These are phyloP conservation scores for Hericium coralloides DNA, from an alignment of 768 basidiomycete genomes.

Conservation along the genomic window DNA sequence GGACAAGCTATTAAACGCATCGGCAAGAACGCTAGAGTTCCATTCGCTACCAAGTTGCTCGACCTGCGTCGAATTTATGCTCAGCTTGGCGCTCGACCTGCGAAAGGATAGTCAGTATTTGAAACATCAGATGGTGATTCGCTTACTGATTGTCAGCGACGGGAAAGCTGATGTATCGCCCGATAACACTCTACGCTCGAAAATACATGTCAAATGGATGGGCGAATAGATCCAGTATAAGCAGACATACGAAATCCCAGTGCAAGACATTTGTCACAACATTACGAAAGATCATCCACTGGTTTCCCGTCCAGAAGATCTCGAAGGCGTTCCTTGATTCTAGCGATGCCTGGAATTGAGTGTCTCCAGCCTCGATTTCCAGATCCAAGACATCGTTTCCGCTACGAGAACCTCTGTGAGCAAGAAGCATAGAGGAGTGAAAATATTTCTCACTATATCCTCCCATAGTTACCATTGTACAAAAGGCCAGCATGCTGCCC, in stretches of 20 bases:
- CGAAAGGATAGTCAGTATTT: too few relatives aligned
- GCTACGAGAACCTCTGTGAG: constrained; percentile 22
- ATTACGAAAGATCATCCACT: constrained; percentile 67
- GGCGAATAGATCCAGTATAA: neutral
- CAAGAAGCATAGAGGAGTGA: neutral
- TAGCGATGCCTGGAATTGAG: constrained; percentile 38
- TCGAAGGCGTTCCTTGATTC: constrained; percentile 38
- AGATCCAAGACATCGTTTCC: constrained; percentile 53
- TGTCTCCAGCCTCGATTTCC: constrained; percentile 54
- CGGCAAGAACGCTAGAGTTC: constrained; percentile 8
- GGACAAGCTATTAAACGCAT: constrained; percentile 10
- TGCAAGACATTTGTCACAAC: constrained; percentile 47
- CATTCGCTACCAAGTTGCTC: constrained; percentile 21
- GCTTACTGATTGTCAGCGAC: constrained; percentile 37
- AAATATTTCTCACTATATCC: constrained; percentile 28
- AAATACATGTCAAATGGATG: too few relatives aligned
- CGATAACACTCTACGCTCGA: constrained; percentile 49
- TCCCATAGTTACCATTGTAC: constrained; percentile 63
- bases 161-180: constrained; percentile 61
- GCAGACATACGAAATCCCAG: constrained; percentile 59
- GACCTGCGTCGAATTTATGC: constrained; percentile 23
- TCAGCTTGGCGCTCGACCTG: too few relatives aligned
- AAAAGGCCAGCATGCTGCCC: constrained; percentile 52
- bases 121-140: constrained; percentile 1
- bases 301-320: constrained; percentile 45